These are phyloP conservation scores for Agarophyton chilense DNA, from an alignment of 23 red algal genomes.

Conservation along the genomic window DNA sequence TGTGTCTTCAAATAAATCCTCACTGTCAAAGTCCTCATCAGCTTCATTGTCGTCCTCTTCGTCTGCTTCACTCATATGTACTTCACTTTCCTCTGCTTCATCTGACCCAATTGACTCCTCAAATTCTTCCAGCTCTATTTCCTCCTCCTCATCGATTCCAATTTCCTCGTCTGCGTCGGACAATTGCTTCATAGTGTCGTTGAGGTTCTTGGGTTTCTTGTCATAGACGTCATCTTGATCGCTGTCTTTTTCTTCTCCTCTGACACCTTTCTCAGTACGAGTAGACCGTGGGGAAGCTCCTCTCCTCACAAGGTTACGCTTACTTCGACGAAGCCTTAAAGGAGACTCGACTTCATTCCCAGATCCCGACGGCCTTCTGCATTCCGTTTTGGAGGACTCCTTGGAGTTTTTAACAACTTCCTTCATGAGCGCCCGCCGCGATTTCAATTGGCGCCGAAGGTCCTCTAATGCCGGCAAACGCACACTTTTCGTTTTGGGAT, in stretches of 20 bases:
- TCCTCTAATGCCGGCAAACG: not conserved
- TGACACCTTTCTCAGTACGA: not conserved
- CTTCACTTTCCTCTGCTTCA: slow-evolving; percentile 30
- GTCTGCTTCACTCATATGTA: not conserved
- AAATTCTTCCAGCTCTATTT: slow-evolving; percentile 27
- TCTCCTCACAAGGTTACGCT: not conserved
- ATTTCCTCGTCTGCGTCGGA: slow-evolving; percentile 13
- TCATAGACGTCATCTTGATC: not conserved
- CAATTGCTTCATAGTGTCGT: not conserved
- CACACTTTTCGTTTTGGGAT: slow-evolving; percentile 11
- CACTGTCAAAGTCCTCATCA: slow-evolving; percentile 22
- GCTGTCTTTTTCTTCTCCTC: not conserved
- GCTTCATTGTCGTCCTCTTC: slow-evolving; percentile 29
- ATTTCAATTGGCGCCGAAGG: not conserved
- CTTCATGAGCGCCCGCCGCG: not conserved
- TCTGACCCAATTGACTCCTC: not conserved
- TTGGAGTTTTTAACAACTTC: not conserved
- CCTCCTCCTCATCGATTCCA: not conserved
- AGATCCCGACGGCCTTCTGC: not conserved
- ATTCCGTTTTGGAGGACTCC: not conserved
- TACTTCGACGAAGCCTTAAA: not conserved
- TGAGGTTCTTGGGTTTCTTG: not conserved
- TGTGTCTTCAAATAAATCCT: not conserved
- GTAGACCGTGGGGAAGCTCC: not conserved
- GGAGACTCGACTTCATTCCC: not conserved